Evolutionary conservation across 768 basidiomycete species (phyloP).

Genomic region (Ramaria rubella): DNA sequence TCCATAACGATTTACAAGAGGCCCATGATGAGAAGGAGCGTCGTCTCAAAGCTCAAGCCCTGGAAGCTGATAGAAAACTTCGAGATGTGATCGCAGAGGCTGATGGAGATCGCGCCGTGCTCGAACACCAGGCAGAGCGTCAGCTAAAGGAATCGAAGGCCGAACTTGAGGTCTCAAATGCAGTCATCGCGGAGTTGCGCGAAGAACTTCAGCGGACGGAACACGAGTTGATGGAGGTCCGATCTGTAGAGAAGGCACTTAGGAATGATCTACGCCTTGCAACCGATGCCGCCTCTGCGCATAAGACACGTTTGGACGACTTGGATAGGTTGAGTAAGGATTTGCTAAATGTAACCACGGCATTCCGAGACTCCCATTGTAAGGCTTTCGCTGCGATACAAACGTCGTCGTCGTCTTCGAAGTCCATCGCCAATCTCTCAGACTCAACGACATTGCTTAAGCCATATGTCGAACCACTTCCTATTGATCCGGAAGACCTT

Average conservation of each 20-base stretch:
- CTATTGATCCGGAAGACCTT: conserved; percentile 74
- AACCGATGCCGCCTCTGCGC: conserved; percentile 57
- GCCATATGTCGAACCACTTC: conserved; percentile 55
- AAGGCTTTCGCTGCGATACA: conserved; percentile 63
- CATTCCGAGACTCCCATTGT: conserved; percentile 69
- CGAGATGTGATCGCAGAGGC: conserved; percentile 90
- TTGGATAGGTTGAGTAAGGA: conserved; percentile 70
- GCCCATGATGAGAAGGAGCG: conserved; percentile 75
- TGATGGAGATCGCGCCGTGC: conserved; percentile 86
- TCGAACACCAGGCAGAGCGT: conserved; percentile 72
- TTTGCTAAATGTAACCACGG: conserved; percentile 72
- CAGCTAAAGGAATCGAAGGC: conserved; percentile 58
- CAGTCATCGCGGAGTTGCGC: conserved; percentile 60
- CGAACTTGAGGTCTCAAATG: conserved; percentile 56
- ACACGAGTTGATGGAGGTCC: conserved; percentile 61
- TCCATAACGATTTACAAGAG: conserved; percentile 59
- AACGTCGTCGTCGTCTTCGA: conserved; percentile 45
- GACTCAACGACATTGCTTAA: conserved; percentile 35
- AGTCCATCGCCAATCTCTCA: conserved; percentile 38
- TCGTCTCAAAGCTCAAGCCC: conserved; percentile 63
- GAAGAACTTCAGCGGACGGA: conserved; percentile 70
- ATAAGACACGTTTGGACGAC: conserved; percentile 60
- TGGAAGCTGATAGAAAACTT: conserved; percentile 58
- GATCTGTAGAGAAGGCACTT: conserved; percentile 59
- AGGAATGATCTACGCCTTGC: conserved; percentile 71